Conservation (phyloP, 768 basidiomycete species). For the Atractiella rhizophila region DNA sequence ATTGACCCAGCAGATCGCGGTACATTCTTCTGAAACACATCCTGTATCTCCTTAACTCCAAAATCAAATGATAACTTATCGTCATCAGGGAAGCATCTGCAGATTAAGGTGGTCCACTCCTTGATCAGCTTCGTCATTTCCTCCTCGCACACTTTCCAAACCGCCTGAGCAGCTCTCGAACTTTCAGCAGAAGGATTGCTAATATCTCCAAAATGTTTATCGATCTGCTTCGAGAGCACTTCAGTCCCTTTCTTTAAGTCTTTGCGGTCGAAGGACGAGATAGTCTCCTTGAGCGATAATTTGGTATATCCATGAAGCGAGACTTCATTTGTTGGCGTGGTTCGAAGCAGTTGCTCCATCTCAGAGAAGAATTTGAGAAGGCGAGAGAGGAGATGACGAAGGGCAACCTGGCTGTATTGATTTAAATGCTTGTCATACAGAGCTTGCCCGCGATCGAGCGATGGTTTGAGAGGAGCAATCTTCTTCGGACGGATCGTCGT, state of each 20-base stretch:
- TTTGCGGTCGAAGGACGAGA: slow-evolving; percentile 64
- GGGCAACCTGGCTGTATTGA: slow-evolving; percentile 63
- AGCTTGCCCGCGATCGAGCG: slow-evolving; percentile 44
- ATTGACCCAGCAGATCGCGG: too few species aligned
- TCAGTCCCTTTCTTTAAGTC: slow-evolving; percentile 76
- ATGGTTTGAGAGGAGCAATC: slow-evolving; percentile 35
- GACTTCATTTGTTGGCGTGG: slow-evolving; percentile 51
- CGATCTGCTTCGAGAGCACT: slow-evolving; percentile 61
- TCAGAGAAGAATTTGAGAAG: slow-evolving; percentile 86
- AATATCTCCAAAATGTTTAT: slow-evolving; percentile 64
- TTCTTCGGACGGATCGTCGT: slow-evolving; percentile 52
- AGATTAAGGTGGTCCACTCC: too few species aligned
- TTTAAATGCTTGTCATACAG: slow-evolving; percentile 73
- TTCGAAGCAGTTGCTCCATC: slow-evolving; percentile 60
- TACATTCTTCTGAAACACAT: too few species aligned
- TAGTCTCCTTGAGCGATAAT: slow-evolving; percentile 49
- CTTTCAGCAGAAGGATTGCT: slow-evolving; percentile 22
- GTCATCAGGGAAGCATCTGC: too few species aligned
- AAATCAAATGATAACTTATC: too few species aligned
- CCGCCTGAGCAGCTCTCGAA: too few species aligned
- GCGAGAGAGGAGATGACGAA: slow-evolving; percentile 62
- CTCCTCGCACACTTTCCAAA: too few species aligned
- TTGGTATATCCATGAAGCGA: slow-evolving; percentile 50
- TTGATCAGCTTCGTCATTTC: too few species aligned
- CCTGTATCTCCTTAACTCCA: too few species aligned